phyloP scores from a whole-genome alignment of 371 early-diverging fungal genomes.

The Rhizomucor miehei region DNA sequence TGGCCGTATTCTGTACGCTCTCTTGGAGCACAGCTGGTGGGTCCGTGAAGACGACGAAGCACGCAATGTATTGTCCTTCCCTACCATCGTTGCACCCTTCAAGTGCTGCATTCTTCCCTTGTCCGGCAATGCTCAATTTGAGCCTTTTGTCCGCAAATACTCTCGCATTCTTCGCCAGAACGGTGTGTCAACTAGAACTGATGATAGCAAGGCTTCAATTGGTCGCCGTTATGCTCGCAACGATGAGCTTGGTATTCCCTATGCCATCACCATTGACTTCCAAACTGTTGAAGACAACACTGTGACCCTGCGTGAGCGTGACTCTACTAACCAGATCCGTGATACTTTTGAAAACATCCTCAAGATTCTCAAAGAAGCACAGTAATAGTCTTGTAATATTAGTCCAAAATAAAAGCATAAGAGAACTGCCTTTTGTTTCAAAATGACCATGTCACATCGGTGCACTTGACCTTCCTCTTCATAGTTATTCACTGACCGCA shows the following conservation, averaged over 20 bases:
- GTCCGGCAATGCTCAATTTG: constrained; percentile 75
- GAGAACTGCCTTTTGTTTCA: too few species aligned
- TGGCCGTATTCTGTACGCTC: constrained; percentile 97
- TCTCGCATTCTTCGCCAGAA: constrained; percentile 44
- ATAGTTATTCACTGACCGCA: too few species aligned
- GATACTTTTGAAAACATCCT: constrained; percentile 72
- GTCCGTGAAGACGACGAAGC: constrained; percentile 90
- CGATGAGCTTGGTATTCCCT: constrained; percentile 99
- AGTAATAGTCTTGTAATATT: constrained; percentile 8
- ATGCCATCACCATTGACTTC: constrained; percentile 98
- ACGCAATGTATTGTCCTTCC: constrained; percentile 90
- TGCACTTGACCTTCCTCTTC: too few species aligned
- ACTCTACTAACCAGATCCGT: constrained; percentile 96
- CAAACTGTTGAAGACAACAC: constrained; percentile 92
- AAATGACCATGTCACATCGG: too few species aligned
- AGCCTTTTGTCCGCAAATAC: constrained; percentile 63
- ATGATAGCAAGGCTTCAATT: constrained; percentile 90
- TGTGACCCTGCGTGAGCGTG: constrained; percentile 98
- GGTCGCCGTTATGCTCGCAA: constrained; percentile 98
- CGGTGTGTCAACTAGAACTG: constrained; percentile 72
- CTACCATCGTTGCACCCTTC: constrained; percentile 89
- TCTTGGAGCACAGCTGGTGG: constrained; percentile 97
- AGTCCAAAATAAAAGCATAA: too few species aligned
- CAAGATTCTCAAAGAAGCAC: constrained; percentile 55
- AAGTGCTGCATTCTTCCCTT: constrained; percentile 95